Base-by-base conservation (phyloP, 1,139 yeast species). In the Yamadazyma siamensis region DNA sequence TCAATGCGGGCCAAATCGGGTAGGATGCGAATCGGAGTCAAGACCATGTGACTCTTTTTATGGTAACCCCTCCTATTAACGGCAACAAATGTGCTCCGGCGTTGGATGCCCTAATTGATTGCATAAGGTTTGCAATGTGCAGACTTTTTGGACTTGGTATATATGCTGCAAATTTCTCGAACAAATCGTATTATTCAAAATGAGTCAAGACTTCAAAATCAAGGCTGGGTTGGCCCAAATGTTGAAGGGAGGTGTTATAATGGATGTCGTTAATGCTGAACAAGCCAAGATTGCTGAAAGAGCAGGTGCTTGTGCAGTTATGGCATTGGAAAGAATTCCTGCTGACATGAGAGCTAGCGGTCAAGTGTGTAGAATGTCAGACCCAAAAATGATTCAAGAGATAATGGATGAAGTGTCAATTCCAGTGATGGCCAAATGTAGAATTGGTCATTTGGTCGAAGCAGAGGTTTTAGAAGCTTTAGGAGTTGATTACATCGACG, bases 271-370 rank as follows among this genome's bases (percentile, higher is more conserved):
- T 30, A 66, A 59, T 34, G 65, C 66, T 17, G 74, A 67, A 41
- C 74, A 67, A 44, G 75, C 75, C 15, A 47, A 44, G 27, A 75
- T 85, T 39, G 95, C 95, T 19, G 94, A 85, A 56, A 69, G 63
- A 37, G 91, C 94, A 3, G 95, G 95, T 39, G 95, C 95, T 9
- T 81, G 87, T 61, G 94, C 95, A 8, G 95, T 85, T 22, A 85
- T 84, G 94, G 95, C 94, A 3, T 68, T 85, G 44, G 95, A 85
- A 59, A 67, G 83, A 47, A 86, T 85, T 35, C 95, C 95, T 14
- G 89, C 94, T 11, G 94, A 85, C 52, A 84, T 85, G 77, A 72
- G 94, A 49, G 80, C 78, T 38, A 77, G 83, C 32, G 91, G 94
- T 30, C 84, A 84, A 40, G 94, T 85, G 29, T 85, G 94, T 40